Base-by-base conservation (phyloP, 805 yeast genomes). In the Zygosaccharomyces gambellarensis region DNA sequence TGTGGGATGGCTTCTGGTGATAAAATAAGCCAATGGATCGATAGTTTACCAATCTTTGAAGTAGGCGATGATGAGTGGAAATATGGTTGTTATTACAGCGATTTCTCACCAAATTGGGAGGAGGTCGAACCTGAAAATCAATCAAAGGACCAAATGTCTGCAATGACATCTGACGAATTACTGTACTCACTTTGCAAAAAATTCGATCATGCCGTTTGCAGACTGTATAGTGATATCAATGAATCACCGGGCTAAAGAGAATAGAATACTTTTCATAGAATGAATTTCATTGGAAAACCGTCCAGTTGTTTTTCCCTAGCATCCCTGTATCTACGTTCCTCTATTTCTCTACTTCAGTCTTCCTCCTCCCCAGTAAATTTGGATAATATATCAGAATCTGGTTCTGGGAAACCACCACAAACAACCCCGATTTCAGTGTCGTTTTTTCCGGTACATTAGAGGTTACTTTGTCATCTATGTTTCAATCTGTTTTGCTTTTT, bases 41-140 rank as follows among this genome's bases (percentile, higher is more conserved):
- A 42, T 10, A 42, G 36, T 25, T 22, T 42, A 12, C 45, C 52
- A 9, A 51, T 51, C 3, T 69, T 32, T 38, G 38, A 45, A 14
- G 27, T 49, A 0, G 36, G 25, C 12, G 47, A 51, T 10, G 30
- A 48, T 11, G 14, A 34, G 9, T 42, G 48, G 44, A 47, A 51
- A 27, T 40, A 46, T 8, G 27, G 36, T 8, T 48, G 52, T 22
- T 51, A 44, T 21, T 21, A 50, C 9, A 45, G 47, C 21, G 49
- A 46, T 22, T 42, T 32, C 4, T 39, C 45, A 5, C 27, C 47
- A 8, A 32, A 48, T 31, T 51, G 52, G 52, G 55, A 51, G 36
- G 50, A 46, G 39, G 46, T 45, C 12, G 48, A 48, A 12, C 19
- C 48, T 11, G 49, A 46, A 9, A 43, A 42, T 9, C 45, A 31